Conservation (phyloP, 441 rosid genomes). For the Bocquillonia castaneifolia region DNA sequence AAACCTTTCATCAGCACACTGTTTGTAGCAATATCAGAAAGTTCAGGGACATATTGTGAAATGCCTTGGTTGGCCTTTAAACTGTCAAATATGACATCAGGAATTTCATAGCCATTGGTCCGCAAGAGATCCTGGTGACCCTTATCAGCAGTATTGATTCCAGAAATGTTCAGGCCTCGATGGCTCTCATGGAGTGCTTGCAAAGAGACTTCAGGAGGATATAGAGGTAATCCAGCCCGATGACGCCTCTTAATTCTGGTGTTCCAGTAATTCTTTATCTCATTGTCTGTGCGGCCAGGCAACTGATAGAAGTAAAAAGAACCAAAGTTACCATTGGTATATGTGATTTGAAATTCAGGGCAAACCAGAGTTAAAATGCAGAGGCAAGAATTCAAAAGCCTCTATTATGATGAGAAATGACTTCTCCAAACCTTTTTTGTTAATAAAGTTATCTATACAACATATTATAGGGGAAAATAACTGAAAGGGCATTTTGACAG, state of each 20-base stretch:
- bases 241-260: conserved; percentile 91
- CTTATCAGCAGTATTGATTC: conserved; percentile 38
- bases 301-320: conserved; percentile 40
- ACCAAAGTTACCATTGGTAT: background rate
- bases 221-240: conserved; percentile 92
- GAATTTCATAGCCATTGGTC: conserved; percentile 48
- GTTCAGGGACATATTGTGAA: conserved; percentile 54
- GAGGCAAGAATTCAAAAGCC: too few relatives aligned
- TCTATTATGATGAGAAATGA: too few relatives aligned
- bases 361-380: background rate
- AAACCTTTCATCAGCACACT: conserved; percentile 60
- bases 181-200: conserved; percentile 62
- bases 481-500: background rate
- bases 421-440: background rate
- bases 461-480: background rate
- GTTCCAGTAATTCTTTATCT: conserved; percentile 99
- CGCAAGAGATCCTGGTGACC: conserved; percentile 54
- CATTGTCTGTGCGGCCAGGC: conserved; percentile 98
- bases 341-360: background rate
- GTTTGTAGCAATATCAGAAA: conserved; percentile 51
- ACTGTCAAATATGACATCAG: conserved; percentile 66
- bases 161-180: conserved; percentile 34
- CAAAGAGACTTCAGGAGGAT: conserved; percentile 75
- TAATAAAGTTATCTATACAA: background rate
- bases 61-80: conserved; percentile 50